These are phyloP conservation scores for Calonectria honghensis DNA, from an alignment of 2,329 filamentous ascomycete species.

Conservation along the genomic window DNA sequence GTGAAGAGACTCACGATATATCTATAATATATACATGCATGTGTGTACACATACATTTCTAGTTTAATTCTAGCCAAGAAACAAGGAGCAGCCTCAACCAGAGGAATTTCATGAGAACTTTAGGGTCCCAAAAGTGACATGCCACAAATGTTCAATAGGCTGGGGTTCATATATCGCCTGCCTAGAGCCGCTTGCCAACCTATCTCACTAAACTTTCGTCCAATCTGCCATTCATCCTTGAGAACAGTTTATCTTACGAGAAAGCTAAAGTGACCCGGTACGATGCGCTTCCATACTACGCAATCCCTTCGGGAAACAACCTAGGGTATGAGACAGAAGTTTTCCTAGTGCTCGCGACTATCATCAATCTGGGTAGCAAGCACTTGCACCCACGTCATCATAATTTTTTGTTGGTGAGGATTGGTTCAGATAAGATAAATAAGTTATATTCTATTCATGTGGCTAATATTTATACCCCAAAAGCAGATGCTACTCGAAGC, in stretches of 20 bases:
- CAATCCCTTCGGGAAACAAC: no score
- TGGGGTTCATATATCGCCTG: background rate
- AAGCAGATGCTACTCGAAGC: background rate
- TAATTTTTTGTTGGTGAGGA: background rate
- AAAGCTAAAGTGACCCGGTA: no score
- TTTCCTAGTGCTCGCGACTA: no score
- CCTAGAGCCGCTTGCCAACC: background rate
- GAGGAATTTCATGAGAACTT: background rate
- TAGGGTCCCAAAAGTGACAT: background rate
- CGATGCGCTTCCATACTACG: no score
- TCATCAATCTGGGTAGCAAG: background rate
- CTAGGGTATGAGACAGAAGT: no score
- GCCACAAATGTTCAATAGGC: background rate
- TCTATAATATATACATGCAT: background rate
- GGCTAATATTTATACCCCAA: background rate
- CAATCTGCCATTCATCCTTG: no score
- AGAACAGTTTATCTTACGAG: no score
- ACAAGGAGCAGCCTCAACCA: background rate
- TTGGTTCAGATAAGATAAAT: background rate
- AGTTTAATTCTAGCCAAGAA: constrained; percentile 2
- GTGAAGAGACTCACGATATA: background rate
- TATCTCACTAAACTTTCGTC: background rate
- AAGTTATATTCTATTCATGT: background rate
- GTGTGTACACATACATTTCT: background rate
- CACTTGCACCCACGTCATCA: background rate